These are phyloP conservation scores for Saccharomyces kudriavzevii DNA, from an alignment of 805 yeast genomes.

Conservation along the genomic window DNA sequence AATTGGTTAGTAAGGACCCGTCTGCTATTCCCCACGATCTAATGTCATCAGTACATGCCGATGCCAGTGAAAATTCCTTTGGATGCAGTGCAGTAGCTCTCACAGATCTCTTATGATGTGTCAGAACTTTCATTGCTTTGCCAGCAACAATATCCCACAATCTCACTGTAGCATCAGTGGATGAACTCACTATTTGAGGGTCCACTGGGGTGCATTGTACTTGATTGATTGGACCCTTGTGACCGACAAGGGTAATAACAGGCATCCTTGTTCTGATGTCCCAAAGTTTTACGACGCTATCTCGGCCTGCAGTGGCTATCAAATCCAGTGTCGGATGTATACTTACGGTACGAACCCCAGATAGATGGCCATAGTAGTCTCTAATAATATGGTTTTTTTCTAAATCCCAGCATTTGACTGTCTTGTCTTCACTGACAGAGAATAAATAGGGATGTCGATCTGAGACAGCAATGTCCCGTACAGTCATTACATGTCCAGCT, in stretches of 20 bases:
- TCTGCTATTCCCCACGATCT: constrained; percentile 79
- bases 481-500: constrained; percentile 88
- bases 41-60: constrained; percentile 75
- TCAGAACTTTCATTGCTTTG: constrained; percentile 57
- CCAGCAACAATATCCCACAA: constrained; percentile 87
- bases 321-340: constrained; percentile 78
- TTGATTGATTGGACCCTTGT: constrained; percentile 62
- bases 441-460: constrained; percentile 78
- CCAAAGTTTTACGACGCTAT: constrained; percentile 83
- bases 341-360: constrained; percentile 78
- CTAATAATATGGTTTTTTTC: constrained; percentile 75
- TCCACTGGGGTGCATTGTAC: constrained; percentile 62
- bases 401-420: constrained; percentile 92
- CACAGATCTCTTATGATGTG: constrained; percentile 79
- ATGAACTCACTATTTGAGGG: constrained; percentile 79
- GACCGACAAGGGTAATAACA: constrained; percentile 75
- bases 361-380: constrained; percentile 89
- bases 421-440: constrained; percentile 87
- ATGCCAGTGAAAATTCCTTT: constrained; percentile 60
- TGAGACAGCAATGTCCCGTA: constrained; percentile 68
- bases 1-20: constrained; percentile 61
- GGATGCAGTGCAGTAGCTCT: constrained; percentile 68
- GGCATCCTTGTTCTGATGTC: constrained; percentile 76
- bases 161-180: constrained; percentile 76
- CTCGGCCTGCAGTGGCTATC: constrained; percentile 86